Percentiles rank a stretch among this genome's conserved stretches.
Conservation (phyloP, 768 basidiomycete genomes). For the Atractiella rhizophila region DNA sequence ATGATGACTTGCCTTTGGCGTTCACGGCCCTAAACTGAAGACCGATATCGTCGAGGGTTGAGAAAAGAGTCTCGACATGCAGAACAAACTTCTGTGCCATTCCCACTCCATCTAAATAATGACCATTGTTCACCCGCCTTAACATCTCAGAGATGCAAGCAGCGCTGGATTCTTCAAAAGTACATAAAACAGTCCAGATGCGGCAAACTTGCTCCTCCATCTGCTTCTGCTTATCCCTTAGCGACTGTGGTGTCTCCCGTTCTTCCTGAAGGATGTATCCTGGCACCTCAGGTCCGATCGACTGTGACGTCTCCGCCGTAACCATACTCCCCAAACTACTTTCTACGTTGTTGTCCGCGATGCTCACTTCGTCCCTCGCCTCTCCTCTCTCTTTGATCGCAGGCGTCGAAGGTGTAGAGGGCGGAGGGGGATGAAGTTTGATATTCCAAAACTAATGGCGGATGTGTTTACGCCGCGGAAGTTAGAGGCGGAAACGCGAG, state of each 20-base stretch:
- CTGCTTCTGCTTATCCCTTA: constrained; percentile 67
- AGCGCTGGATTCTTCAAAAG: constrained; percentile 96
- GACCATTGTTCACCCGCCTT: constrained; percentile 80
- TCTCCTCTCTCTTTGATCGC: neutral
- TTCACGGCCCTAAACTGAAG: constrained; percentile 51
- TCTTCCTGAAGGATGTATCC: no score
- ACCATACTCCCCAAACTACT: no score
- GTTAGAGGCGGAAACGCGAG: neutral
- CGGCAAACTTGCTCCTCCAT: constrained; percentile 97
- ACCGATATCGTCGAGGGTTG: constrained; percentile 87
- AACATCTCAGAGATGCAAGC: constrained; percentile 99
- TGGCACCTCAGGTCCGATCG: no score
- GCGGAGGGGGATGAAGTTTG: constrained; percentile 29
- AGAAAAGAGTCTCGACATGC: constrained; percentile 92
- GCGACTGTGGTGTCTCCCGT: constrained; percentile 43
- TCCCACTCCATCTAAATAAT: constrained; percentile 84
- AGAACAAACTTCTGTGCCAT: constrained; percentile 98
- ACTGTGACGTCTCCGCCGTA: neutral
- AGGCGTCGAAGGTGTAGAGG: neutral
- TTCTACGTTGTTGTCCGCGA: no score
- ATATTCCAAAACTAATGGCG: constrained; percentile 73
- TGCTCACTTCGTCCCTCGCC: neutral
- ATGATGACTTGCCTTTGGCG: constrained; percentile 45
- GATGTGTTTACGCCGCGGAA: neutral
- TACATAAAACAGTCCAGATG: constrained; percentile 94